These are phyloP conservation scores for Nakataea oryzae DNA, from an alignment of 2,329 filamentous ascomycete genomes.

Conservation along the genomic window DNA sequence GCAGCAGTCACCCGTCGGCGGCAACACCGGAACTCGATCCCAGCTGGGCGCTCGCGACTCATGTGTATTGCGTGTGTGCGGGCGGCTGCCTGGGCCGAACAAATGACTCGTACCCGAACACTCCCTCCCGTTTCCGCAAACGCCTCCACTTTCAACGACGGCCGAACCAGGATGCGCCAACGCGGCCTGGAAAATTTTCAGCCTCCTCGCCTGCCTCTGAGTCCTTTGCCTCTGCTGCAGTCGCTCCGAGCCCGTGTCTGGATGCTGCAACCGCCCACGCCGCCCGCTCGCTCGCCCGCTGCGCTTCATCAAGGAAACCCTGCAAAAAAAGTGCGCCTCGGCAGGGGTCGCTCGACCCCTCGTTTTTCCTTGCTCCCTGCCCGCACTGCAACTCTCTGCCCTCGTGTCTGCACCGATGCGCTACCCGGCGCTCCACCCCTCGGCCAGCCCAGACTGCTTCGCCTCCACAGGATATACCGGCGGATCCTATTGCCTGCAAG, in stretches of 20 bases:
- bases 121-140: background rate
- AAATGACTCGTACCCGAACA: background rate
- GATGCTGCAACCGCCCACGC: no score
- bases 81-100: background rate
- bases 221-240: background rate
- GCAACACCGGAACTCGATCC: background rate
- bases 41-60: background rate
- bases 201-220: background rate
- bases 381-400: background rate
- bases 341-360: no score
- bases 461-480: background rate
- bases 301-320: no score
- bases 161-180: no score
- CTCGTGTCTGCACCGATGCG: background rate
- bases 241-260: no score
- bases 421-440: background rate
- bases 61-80: background rate
- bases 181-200: background rate
- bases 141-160: background rate
- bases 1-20: background rate
- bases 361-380: background rate
- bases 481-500: background rate
- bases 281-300: no score
- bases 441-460: no score
- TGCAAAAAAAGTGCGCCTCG: background rate